Conservation (phyloP, 768 basidiomycete species). For the Dacryopinax spathularia region DNA sequence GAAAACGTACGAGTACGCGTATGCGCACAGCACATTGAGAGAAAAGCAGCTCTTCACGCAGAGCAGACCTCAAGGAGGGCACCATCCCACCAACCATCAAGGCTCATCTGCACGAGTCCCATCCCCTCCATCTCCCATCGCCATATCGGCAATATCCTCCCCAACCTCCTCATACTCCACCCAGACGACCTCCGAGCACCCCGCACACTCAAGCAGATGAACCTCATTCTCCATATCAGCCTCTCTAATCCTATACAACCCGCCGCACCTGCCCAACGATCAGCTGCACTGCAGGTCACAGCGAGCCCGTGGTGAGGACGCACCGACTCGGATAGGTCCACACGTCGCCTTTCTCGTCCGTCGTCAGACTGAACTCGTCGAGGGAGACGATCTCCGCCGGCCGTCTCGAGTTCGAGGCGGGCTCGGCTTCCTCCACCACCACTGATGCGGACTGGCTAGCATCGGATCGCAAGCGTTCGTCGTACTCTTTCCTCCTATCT, state of each 20-base stretch:
- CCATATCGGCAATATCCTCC: slow-evolving; percentile 7
- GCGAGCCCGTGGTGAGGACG: background rate
- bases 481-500: slow-evolving; percentile 37
- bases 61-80: too few relatives aligned
- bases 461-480: slow-evolving; percentile 19
- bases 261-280: slow-evolving; percentile 32
- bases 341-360: slow-evolving; percentile 24
- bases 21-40: too few relatives aligned
- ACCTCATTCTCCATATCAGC: slow-evolving; percentile 51
- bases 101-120: too few relatives aligned
- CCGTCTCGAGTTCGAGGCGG: slow-evolving; percentile 26
- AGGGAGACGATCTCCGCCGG: slow-evolving; percentile 69
- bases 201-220: slow-evolving; percentile 57
- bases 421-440: background rate
- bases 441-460: slow-evolving; percentile 3
- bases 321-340: slow-evolving; percentile 57
- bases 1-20: too few relatives aligned
- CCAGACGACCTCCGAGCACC: slow-evolving; percentile 74
- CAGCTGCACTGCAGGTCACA: background rate
- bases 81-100: too few relatives aligned
- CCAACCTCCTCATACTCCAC: slow-evolving; percentile 58
- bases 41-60: too few relatives aligned
- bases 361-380: slow-evolving; percentile 42
- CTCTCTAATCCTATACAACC: slow-evolving; percentile 42
- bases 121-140: too few relatives aligned